phyloP scores from a whole-genome alignment of 163 green algal genomes.

The Botryococcus braunii region DNA sequence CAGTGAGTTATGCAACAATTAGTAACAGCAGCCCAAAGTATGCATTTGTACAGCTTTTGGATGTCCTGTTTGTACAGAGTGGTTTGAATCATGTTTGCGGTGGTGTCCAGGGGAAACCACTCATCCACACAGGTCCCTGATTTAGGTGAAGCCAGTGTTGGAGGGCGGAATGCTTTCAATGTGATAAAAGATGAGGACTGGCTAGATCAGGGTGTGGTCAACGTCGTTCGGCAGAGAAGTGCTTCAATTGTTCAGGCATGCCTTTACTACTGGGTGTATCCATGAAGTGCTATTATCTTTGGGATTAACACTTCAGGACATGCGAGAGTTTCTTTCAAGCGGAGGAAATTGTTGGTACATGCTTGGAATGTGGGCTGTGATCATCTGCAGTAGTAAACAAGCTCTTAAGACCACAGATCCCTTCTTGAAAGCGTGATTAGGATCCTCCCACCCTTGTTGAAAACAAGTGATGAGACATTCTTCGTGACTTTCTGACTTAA shows the following conservation, averaged over 20 bases:
- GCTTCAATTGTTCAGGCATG: constrained; percentile 90
- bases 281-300: not conserved
- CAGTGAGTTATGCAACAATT: no score
- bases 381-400: not conserved
- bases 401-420: not conserved
- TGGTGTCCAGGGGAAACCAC: constrained; percentile 98
- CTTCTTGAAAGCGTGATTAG: not conserved
- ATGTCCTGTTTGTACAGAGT: not conserved
- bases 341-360: not conserved
- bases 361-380: not conserved
- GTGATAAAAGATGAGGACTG: constrained; percentile 62
- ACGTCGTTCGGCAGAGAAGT: constrained; percentile 83
- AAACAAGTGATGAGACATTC: not conserved
- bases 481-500: not conserved
- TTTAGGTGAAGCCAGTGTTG: constrained; percentile 78
- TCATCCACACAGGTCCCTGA: constrained; percentile 82
- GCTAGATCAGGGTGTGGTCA: constrained; percentile 81
- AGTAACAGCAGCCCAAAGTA: no score
- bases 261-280: no score
- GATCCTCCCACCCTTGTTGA: not conserved
- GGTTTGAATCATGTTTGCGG: constrained; percentile 3
- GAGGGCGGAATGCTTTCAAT: constrained; percentile 46
- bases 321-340: not conserved
- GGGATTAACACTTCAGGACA: not conserved
- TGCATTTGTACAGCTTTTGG: no score